Percentiles rank a stretch among this genome's conserved stretches.
These are phyloP conservation scores for Pleurotus pulmonarius DNA, from an alignment of 768 basidiomycete species.

Conservation along the genomic window DNA sequence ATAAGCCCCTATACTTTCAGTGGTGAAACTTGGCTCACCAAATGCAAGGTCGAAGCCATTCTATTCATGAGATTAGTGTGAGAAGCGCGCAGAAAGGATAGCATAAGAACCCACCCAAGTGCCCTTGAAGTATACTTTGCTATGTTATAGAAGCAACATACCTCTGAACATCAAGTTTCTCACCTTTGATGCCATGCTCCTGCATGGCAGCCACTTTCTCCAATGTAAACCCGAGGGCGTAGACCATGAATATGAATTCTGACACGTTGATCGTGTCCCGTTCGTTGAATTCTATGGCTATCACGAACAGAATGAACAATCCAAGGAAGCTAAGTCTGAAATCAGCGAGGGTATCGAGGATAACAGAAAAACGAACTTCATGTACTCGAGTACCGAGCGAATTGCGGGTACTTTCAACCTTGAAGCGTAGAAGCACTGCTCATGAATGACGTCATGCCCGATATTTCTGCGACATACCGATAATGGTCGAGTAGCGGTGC, in stretches of 20 bases:
- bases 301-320: conserved; percentile 73
- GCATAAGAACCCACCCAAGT: conserved; percentile 55
- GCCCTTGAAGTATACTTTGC: conserved; percentile 74
- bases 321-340: conserved; percentile 59
- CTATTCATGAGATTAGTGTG: conserved; percentile 28
- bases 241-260: conserved; percentile 78
- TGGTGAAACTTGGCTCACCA: conserved; percentile 38
- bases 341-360: not conserved
- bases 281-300: conserved; percentile 75
- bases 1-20: not conserved
- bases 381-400: conserved; percentile 85
- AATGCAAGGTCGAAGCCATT: conserved; percentile 95
- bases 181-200: conserved; percentile 90
- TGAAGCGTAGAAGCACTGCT: not conserved
- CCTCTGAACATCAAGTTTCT: conserved; percentile 8
- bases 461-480: conserved; percentile 44
- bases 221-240: conserved; percentile 78
- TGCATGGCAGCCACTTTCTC: conserved; percentile 95
- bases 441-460: not conserved
- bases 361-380: conserved; percentile 50
- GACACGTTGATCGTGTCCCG: conserved; percentile 55
- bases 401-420: conserved; percentile 93
- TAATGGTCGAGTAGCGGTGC: conserved; percentile 96
- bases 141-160: not conserved
- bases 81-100: no score